Percentiles rank a stretch among this genome's conserved stretches.
These are phyloP conservation scores for Amniculicola lignicola DNA, from an alignment of 495 filamentous ascomycete genomes.

Conservation along the genomic window DNA sequence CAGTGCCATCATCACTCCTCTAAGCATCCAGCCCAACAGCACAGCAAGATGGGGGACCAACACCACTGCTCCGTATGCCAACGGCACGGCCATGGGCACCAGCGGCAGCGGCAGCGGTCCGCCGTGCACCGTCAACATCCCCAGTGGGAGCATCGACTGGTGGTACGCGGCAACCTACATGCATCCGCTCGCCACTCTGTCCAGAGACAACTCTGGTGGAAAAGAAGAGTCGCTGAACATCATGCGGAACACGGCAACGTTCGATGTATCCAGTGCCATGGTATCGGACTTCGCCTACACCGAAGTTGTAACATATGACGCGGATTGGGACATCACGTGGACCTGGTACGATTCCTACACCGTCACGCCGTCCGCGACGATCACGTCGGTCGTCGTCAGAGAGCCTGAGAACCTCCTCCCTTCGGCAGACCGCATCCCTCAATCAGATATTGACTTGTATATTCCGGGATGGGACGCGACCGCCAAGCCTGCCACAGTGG, in stretches of 20 bases:
- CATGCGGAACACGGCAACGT: slow-evolving; percentile 22
- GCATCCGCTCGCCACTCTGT: slow-evolving; percentile 2
- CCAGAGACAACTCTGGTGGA: background rate
- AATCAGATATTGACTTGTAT: slow-evolving; percentile 1
- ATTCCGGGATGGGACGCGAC: slow-evolving; percentile 7
- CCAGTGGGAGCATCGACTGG: slow-evolving; percentile 25
- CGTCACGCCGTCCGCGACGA: slow-evolving; percentile 33
- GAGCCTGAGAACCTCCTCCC: slow-evolving; percentile 27
- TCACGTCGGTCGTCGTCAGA: slow-evolving; percentile 33
- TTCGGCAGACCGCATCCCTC: slow-evolving; percentile 26
- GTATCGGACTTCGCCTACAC: slow-evolving; percentile 11
- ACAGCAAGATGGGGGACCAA: no score
- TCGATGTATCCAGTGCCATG: slow-evolving; percentile 35
- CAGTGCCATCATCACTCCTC: no score
- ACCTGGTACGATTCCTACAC: slow-evolving; percentile 23
- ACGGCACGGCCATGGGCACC: no score
- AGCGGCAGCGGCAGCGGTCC: background rate
- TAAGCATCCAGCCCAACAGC: no score
- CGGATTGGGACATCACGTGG: slow-evolving; percentile 17
- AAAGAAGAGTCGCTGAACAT: background rate
- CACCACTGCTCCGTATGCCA: no score
- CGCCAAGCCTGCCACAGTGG: slow-evolving; percentile 13
- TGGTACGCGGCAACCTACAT: slow-evolving; percentile 25
- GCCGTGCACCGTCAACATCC: slow-evolving; percentile 28
- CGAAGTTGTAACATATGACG: slow-evolving; percentile 2